Evolutionary conservation across 1,139 yeast genomes (phyloP).

Genomic region (Meyerozyma elateridarum): DNA sequence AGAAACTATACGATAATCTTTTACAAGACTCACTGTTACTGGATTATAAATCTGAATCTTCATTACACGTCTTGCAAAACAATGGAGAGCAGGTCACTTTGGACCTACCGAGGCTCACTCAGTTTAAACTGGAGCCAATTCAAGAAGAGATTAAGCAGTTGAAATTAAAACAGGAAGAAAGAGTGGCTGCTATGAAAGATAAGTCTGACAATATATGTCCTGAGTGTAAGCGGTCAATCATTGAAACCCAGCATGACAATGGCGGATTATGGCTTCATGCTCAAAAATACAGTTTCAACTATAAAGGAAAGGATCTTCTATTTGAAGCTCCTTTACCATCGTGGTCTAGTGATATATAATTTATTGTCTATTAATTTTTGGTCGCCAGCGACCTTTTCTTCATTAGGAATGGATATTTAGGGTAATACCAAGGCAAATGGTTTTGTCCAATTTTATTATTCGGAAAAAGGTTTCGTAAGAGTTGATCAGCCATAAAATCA

Average conservation of each 20-base stretch:
- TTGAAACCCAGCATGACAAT: constrained; percentile 30
- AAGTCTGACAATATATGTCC: constrained; percentile 27
- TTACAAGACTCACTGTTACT: too few species aligned
- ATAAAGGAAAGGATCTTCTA: constrained; percentile 16
- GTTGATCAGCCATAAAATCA: not conserved
- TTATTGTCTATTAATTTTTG: constrained; percentile 2
- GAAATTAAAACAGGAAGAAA: constrained; percentile 8
- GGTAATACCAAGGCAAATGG: constrained; percentile 12
- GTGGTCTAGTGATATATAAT: constrained; percentile 25
- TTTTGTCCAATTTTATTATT: not conserved
- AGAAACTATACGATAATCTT: constrained; percentile 21
- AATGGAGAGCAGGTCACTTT: too few species aligned
- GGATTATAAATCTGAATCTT: too few species aligned
- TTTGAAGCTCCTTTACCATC: constrained; percentile 34
- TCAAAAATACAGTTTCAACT: constrained; percentile 32
- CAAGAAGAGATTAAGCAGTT: constrained; percentile 7
- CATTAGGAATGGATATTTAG: constrained; percentile 21
- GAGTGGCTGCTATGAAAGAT: constrained; percentile 15
- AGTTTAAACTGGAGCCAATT: constrained; percentile 13
- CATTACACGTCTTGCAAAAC: too few species aligned
- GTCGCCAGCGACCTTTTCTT: constrained; percentile 3
- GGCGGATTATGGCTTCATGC: constrained; percentile 57
- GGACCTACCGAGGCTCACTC: too few species aligned
- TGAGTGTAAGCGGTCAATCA: constrained; percentile 41
- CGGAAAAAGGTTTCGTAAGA: not conserved